Conservation (phyloP, 2,329 filamentous ascomycete species). For the Trichoderma oligosporum region DNA sequence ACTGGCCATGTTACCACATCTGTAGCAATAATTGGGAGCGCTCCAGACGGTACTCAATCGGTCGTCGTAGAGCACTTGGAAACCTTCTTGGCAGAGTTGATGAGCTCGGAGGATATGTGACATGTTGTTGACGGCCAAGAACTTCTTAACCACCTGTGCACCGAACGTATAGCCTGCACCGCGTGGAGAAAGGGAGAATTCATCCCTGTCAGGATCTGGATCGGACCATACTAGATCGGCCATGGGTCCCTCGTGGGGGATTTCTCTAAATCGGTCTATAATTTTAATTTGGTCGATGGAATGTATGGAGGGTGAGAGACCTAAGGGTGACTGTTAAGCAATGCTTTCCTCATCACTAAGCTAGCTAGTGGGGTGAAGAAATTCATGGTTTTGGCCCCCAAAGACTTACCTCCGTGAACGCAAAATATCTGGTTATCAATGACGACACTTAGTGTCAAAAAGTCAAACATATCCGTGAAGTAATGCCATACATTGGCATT, state of each 20-base stretch:
- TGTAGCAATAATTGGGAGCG: slow-evolving; percentile 92
- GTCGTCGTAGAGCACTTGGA: slow-evolving; percentile 95
- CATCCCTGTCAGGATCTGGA: slow-evolving; percentile 93
- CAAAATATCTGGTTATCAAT: slow-evolving; percentile 99
- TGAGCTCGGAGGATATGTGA: slow-evolving; percentile 96
- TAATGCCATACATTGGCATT: slow-evolving; percentile 99
- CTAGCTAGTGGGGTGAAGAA: too few relatives aligned
- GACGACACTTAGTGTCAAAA: slow-evolving; percentile 90
- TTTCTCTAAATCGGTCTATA: slow-evolving; percentile 97
- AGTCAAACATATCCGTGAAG: slow-evolving; percentile 99
- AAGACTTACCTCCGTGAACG: slow-evolving; percentile 75
- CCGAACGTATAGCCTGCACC: slow-evolving; percentile 97
- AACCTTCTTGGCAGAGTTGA: slow-evolving; percentile 96
- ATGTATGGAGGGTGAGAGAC: slow-evolving; percentile 85
- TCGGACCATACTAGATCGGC: slow-evolving; percentile 99
- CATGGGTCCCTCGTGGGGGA: slow-evolving; percentile 98
- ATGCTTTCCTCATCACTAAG: not conserved
- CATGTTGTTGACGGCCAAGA: slow-evolving; percentile 95
- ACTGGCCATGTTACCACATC: slow-evolving; percentile 95
- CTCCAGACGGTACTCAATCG: slow-evolving; percentile 95
- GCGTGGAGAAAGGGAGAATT: slow-evolving; percentile 89
- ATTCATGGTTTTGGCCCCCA: not conserved
- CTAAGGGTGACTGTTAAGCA: slow-evolving; percentile 36
- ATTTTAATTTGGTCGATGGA: slow-evolving; percentile 99
- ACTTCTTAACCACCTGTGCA: slow-evolving; percentile 96